Evolutionary conservation across 306 rosid genomes (phyloP).

Genomic region (Macrotyloma uniflorum): DNA sequence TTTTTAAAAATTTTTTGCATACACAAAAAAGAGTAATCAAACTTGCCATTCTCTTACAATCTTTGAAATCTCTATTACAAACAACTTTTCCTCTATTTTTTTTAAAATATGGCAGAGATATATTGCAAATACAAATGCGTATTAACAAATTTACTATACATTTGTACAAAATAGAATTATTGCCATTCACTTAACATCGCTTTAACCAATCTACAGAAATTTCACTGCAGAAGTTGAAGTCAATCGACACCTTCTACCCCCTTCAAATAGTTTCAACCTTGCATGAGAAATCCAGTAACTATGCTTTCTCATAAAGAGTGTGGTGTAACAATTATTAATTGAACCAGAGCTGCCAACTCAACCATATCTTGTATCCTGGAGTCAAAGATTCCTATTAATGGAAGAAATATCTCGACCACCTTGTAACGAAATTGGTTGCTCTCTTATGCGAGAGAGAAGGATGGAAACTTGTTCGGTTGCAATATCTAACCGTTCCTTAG

Average conservation of each 20-base stretch:
- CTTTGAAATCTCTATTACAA: neutral
- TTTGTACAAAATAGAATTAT: constrained; percentile 43
- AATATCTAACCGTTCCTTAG: constrained; percentile 78
- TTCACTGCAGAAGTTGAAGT: constrained; percentile 24
- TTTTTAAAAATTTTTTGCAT: neutral
- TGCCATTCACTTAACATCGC: constrained; percentile 3
- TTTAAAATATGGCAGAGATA: neutral
- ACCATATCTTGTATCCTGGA: constrained; percentile 1
- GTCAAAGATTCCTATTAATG: constrained; percentile 59
- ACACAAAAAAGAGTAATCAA: neutral
- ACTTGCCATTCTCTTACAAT: neutral
- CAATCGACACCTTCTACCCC: constrained; percentile 27
- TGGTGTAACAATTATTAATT: constrained; percentile 12
- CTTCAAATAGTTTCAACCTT: constrained; percentile 15
- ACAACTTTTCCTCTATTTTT: neutral
- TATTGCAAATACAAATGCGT: constrained; percentile 26
- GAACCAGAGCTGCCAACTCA: constrained; percentile 26
- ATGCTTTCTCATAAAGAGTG: constrained; percentile 29
- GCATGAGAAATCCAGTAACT: constrained; percentile 18
- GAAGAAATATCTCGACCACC: constrained; percentile 63
- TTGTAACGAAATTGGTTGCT: constrained; percentile 73
- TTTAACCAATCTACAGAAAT: constrained; percentile 43
- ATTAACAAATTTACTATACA: constrained; percentile 44
- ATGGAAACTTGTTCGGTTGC: constrained; percentile 81
- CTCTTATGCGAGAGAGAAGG: constrained; percentile 75